Evolutionary conservation across 495 filamentous ascomycete species (phyloP).

Genomic region (Oleoguttula mirabilis): DNA sequence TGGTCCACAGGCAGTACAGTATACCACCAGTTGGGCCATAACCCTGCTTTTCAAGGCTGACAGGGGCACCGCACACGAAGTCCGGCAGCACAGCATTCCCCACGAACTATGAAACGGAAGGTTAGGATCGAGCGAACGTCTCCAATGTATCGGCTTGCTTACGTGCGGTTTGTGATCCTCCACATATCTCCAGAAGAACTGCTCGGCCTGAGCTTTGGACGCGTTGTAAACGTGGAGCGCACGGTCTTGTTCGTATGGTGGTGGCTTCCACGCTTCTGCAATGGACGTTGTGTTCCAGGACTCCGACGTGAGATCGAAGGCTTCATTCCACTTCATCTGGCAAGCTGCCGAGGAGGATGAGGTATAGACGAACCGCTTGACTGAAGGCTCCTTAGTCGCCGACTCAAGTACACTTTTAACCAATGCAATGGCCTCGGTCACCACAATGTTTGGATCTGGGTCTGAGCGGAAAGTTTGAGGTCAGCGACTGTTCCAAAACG

Average conservation of each 20-base stretch:
- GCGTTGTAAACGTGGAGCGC: conserved; percentile 21
- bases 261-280: conserved; percentile 31
- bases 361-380: conserved; percentile 42
- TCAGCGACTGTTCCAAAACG: too few species aligned
- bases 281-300: conserved; percentile 33
- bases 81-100: conserved; percentile 4
- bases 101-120: too few species aligned
- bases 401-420: conserved; percentile 30
- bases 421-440: conserved; percentile 21
- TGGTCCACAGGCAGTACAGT: neutral
- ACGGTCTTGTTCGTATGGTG: conserved; percentile 26
- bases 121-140: too few species aligned
- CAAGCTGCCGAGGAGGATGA: conserved; percentile 35
- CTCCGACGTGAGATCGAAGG: neutral
- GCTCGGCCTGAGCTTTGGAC: conserved; percentile 15
- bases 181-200: conserved; percentile 18
- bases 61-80: neutral
- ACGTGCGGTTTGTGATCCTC: conserved; percentile 14
- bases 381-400: conserved; percentile 31
- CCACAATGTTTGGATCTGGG: conserved; percentile 5
- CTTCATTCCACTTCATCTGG: conserved; percentile 1
- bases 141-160: too few species aligned
- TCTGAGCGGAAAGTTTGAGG: too few species aligned
- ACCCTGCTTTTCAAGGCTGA: conserved; percentile 5
- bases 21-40: neutral